A percentile compares a stretch with the other conserved stretches of the same genome.
Evolutionary conservation across 352 stramenopile genomes (phyloP).

Genomic region (Phytophthora megakarya): DNA sequence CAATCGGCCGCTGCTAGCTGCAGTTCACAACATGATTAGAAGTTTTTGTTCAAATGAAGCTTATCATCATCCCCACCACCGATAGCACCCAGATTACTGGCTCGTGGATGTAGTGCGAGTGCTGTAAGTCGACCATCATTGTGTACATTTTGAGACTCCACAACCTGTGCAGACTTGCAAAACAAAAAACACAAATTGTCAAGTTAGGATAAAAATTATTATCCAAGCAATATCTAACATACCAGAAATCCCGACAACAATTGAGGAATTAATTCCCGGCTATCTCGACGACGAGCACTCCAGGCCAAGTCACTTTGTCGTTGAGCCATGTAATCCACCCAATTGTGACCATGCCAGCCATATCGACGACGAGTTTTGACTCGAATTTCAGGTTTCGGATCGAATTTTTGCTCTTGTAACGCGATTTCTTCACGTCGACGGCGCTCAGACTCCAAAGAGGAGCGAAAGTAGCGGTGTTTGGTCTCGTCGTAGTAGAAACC

Average conservation of each 20-base stretch:
- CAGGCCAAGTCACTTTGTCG: constrained; percentile 44
- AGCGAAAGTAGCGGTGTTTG: constrained; percentile 56
- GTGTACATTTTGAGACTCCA: constrained; percentile 28
- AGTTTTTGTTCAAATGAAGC: background rate
- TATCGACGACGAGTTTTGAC: constrained; percentile 15
- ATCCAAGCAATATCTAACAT: constrained; percentile 4
- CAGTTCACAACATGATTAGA: background rate
- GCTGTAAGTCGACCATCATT: constrained; percentile 32
- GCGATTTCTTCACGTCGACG: constrained; percentile 29
- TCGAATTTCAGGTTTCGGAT: constrained; percentile 2
- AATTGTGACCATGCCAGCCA: constrained; percentile 20
- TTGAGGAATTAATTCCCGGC: constrained; percentile 32
- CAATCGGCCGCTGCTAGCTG: constrained; percentile 33
- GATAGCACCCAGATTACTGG: constrained; percentile 42
- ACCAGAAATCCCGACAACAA: constrained; percentile 35
- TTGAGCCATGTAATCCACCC: constrained; percentile 35
- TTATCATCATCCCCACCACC: constrained; percentile 26
- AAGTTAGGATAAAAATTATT: background rate
- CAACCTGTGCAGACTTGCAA: constrained; percentile 33
- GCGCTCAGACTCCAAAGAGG: constrained; percentile 21
- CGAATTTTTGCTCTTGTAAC: constrained; percentile 26
- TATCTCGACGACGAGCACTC: constrained; percentile 35
- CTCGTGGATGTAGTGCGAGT: constrained; percentile 34
- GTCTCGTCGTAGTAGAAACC: constrained; percentile 69
- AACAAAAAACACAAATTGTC: background rate